Base-by-base conservation (phyloP, 2,329 filamentous ascomycete genomes). In the Tolypocladium amazonense region DNA sequence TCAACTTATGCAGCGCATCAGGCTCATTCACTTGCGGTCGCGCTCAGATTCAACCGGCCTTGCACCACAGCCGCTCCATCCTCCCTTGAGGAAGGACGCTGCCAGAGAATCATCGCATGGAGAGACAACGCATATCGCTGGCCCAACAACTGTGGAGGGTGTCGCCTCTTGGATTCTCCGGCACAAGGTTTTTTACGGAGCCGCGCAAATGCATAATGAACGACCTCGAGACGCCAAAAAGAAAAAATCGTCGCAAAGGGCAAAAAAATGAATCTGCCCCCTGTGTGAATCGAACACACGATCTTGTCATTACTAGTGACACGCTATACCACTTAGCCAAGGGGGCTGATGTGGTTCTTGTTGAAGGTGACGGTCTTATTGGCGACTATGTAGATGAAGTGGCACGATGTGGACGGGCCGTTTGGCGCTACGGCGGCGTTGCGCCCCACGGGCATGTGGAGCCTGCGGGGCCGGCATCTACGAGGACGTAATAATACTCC, bases 221-320 rank as follows among this genome's bases (percentile, higher is more conserved):
- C 4, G 7, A 25, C 25, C 43, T 47, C 43, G 43, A 18, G 9
- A 15, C 25, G 23, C 43, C 18, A 20, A 43, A 47, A 47, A 14
- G 14, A 11, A 47, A 47, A 18, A 11, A 47, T 23, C 12, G 23
- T 7, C 3, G 23, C 20, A 23, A 47, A 23, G n/a, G n/a, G 3
- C 41, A 47, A 47, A 47, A 30, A 50, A 60, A 61, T 65, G 50
- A 43, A 38, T 58, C n/a, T 70, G 67, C 69, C 68, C 64, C 67
- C 64, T 71, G 67, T 65, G 65, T 64, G 68, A 70, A 70, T 71
- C 69, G 69, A 71, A 71, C 69, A 66, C 65, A 65, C 67, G 69
- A 70, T 69, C 69, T 71, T 70, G 64, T 70, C 69, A 71, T 69
- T 71, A 71, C 69, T 71, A 71, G 69, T 71, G 69, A 71, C 65